phyloP scores from a whole-genome alignment of 768 basidiomycete species.

The Mycena albidolilacea region DNA sequence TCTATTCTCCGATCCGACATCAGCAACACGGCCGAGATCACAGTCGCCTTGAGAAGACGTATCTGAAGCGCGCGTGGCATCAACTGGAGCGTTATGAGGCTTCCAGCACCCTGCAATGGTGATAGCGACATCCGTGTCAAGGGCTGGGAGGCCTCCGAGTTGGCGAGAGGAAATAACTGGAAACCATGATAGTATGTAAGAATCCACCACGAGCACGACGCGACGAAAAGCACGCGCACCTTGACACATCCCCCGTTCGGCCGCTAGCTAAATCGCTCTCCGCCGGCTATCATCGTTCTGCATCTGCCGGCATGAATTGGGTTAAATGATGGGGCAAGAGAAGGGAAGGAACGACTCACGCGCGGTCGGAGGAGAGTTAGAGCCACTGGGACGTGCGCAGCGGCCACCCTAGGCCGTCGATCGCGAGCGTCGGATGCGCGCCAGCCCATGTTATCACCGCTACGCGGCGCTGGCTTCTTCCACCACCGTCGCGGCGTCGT shows the following conservation, averaged over 20 bases:
- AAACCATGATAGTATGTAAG: background rate
- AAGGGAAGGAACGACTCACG: background rate
- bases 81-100: constrained; percentile 11
- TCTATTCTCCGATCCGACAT: constrained; percentile 28
- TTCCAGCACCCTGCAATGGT: background rate
- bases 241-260: constrained; percentile 13
- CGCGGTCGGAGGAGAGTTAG: constrained; percentile 11
- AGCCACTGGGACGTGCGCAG: constrained; percentile 23
- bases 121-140: constrained; percentile 16
- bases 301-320: background rate
- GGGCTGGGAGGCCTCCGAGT: background rate
- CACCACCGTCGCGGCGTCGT: constrained; percentile 8
- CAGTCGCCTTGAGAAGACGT: constrained; percentile 9
- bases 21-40: constrained; percentile 14
- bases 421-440: background rate
- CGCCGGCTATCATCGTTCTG: constrained; percentile 9
- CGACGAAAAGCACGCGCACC: background rate
- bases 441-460: constrained; percentile 15
- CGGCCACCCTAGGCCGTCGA: constrained; percentile 10
- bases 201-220: background rate
- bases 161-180: background rate
- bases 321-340: background rate
- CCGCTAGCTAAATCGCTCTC: constrained; percentile 12
- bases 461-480: background rate
- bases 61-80: constrained; percentile 1